Conservation (phyloP, 1,284 basidiomycete genomes). For the Trametes polyzona region DNA sequence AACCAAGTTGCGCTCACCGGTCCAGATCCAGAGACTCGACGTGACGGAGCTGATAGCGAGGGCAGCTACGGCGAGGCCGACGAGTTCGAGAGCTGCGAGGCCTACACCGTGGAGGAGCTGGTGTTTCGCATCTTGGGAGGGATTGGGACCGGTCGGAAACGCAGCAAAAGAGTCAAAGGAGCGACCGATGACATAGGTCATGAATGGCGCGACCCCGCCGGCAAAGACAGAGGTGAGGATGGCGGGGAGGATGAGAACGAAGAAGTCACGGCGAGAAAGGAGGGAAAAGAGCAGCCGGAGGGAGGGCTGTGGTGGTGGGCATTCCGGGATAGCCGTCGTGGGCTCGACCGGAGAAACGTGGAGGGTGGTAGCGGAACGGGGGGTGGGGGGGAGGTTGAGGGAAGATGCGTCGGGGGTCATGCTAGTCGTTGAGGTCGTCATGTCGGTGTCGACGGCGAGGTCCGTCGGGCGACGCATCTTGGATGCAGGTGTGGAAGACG, state of each 20-base stretch:
- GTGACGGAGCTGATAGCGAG: conserved; percentile 77
- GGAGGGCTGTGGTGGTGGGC: conserved; percentile 48
- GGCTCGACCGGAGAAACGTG: conserved; percentile 27
- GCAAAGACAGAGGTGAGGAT: conserved; percentile 67
- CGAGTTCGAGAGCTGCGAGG: conserved; percentile 68
- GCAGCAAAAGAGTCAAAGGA: conserved; percentile 80
- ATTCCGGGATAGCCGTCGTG: conserved; percentile 29
- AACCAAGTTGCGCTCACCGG: conserved; percentile 82
- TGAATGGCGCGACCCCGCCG: conserved; percentile 87
- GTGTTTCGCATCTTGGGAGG: conserved; percentile 52
- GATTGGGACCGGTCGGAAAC: conserved; percentile 53
- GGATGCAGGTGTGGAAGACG: conserved; percentile 28
- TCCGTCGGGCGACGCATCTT: conserved; percentile 41
- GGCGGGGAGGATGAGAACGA: conserved; percentile 74
- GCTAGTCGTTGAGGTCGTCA: conserved; percentile 32
- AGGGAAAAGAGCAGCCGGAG: conserved; percentile 70
- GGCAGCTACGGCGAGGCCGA: conserved; percentile 72
- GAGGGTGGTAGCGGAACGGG: conserved; percentile 29
- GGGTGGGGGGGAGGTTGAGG: conserved; percentile 31
- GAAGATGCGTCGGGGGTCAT: conserved; percentile 34
- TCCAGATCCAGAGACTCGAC: conserved; percentile 84
- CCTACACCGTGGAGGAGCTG: conserved; percentile 64
- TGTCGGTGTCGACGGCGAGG: conserved; percentile 39
- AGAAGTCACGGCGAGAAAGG: conserved; percentile 56
- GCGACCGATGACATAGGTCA: conserved; percentile 90